Percentiles rank a stretch among this genome's conserved stretches.
Conservation (phyloP, 768 basidiomycete genomes). For the Podaxis pistillaris region DNA sequence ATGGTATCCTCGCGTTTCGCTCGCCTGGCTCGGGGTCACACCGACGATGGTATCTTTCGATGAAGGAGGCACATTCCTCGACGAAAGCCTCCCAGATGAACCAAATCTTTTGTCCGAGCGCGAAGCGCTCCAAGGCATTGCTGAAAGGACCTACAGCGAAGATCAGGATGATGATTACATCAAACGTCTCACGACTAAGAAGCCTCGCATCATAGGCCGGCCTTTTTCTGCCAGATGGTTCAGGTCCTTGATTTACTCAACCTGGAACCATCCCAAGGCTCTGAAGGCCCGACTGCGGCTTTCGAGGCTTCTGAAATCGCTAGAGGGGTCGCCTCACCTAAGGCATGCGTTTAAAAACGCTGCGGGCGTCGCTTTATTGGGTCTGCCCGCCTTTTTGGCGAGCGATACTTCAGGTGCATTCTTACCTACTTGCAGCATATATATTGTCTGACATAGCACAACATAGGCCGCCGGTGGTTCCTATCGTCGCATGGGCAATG, state of each 20-base stretch:
- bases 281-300: conserved; percentile 30
- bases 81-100: conserved; percentile 18
- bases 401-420: conserved; percentile 29
- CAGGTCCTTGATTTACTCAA: conserved; percentile 12
- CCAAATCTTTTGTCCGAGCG: conserved; percentile 24
- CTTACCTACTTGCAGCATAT: not conserved
- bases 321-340: conserved; percentile 40
- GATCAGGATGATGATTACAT: conserved; percentile 3
- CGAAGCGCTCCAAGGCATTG: conserved; percentile 33
- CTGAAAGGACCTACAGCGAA: conserved; percentile 23
- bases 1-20: conserved; percentile 39
- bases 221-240: conserved; percentile 14
- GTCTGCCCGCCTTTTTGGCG: conserved; percentile 43
- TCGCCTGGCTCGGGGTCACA: conserved; percentile 41
- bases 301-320: conserved; percentile 27
- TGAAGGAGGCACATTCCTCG: conserved; percentile 18
- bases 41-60: conserved; percentile 25
- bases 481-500: conserved; percentile 39
- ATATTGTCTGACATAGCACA: not conserved
- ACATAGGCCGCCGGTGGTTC: conserved; percentile 38
- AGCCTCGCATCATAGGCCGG: conserved; percentile 5
- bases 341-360: conserved; percentile 47
- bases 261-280: conserved; percentile 26
- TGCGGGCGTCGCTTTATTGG: conserved; percentile 39
- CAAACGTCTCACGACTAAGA: not conserved